Evolutionary conservation across 2,329 filamentous ascomycete species (phyloP), one percentile per base, ranked within the genome.

Genomic region (Penicillium sp.): DNA sequence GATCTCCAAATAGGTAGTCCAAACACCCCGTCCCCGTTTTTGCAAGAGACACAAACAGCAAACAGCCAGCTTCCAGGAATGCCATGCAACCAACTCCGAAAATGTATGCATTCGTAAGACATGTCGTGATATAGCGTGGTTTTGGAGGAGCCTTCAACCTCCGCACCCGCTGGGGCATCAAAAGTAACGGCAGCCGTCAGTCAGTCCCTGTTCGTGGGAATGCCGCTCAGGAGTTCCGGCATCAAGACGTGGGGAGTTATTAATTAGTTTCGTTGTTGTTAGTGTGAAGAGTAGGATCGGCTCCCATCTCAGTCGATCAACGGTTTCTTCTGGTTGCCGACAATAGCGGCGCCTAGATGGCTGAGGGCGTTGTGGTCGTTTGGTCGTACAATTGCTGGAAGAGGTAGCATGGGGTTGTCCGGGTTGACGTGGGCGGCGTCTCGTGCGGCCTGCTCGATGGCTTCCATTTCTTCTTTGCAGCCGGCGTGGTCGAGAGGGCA

Each of bases 391-490:
- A 98, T 93, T 7, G 80, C 83, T 54, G 84, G 83, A 1, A 90
- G 84, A 1, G 93, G 90, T n/a, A 96, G 72, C 84, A 94, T 90
- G 0, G 90, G 93, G 61, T 93, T 93, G 54, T 94, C 88, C 0
- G 85, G 85, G 59, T 91, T 88, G 53, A 97, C 84, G 54, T 87
- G 82, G 15, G 87, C 85, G 2, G 93, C 91, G 60, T 97, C 91
- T 69, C 90, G 91, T 38, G 93, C 93, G 0, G 93, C 87, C 70
- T 95, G 88, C 65, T 96, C 90, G 56, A 98, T 97, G 33, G 90
- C 90, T 62, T 95, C 90, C 88, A 98, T 96, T 72, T 97, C 93
- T 66, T 96, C 90, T 69, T 95, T 96, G 72, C 93, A 98, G 15
- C 85, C 87, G 58, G 94, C 88, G 64, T 96, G 88, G 64, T 98